Base-by-base conservation (phyloP, 306 rosid species). In the Hylodesmum podocarpum region DNA sequence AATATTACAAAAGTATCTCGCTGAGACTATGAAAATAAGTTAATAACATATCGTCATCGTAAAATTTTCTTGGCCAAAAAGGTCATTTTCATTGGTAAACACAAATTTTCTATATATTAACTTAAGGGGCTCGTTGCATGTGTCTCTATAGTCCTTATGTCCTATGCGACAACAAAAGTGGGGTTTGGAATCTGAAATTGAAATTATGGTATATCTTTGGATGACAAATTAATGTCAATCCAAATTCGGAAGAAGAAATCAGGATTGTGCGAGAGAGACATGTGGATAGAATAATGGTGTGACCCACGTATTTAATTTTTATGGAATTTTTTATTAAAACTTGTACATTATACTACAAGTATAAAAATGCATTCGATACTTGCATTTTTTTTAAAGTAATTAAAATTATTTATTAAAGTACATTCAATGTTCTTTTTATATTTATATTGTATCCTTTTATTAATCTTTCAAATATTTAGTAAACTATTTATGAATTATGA, bases 61-160 rank as follows among this genome's bases (percentile, higher is more conserved):
- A 55, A 27, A 14, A 1, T 8, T 7, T 59, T 31, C 15, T 31
- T 7, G 54, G 31, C 22, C 14, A 18, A 74, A 44, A 74, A 29
- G 4, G 27, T 61, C 36, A 34, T 31, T 62, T 73, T 75, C 63
- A 19, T 59, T 18, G 61, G 28, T 15, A 53, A 29, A 19, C 69
- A 41, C 31, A 57, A 14, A 1, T 10, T 41, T 27, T 29, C 11
- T 21, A 29, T 40, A 28, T 27, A n/a, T n/a, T n/a, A 73, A 58
- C 4, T 40, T n/a, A 46, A 27, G 68, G 44, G 78, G 44, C 41
- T 58, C 9, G 69, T 59, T 61, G 70, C 70, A 59, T 74, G 59
- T 18, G 70, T 58, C 69, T 22, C 69, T 58, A 7, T 18, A n/a
- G n/a, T n/a, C n/a, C n/a, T n/a, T n/a, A 28, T 44, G 59, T 46